These are phyloP conservation scores for Vigna hirtella DNA, from an alignment of 306 rosid species.

Conservation along the genomic window DNA sequence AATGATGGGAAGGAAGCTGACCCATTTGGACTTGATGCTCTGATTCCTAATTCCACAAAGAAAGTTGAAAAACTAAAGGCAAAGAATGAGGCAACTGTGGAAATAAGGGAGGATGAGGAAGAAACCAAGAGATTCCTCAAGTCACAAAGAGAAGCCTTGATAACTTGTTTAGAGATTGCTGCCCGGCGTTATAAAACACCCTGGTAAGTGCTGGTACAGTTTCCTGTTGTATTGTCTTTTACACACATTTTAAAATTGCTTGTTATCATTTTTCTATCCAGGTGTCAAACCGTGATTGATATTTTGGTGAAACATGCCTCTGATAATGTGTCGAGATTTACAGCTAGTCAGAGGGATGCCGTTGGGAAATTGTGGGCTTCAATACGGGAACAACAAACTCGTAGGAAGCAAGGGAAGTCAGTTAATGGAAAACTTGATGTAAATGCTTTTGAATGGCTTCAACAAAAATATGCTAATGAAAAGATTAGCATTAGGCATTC, in stretches of 20 bases:
- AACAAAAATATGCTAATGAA: constrained; percentile 79
- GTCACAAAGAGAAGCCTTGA: constrained; percentile 81
- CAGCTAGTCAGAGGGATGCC: constrained; percentile 81
- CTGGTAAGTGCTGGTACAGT: constrained; percentile 57
- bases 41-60: constrained; percentile 65
- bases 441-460: constrained; percentile 90
- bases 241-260: constrained; percentile 8
- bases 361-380: constrained; percentile 87
- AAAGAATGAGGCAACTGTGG: constrained; percentile 60
- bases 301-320: constrained; percentile 87
- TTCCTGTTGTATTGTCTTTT: background rate
- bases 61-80: constrained; percentile 65
- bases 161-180: constrained; percentile 85
- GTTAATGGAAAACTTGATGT: constrained; percentile 91
- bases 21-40: constrained; percentile 92
- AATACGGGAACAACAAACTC: constrained; percentile 76
- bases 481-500: constrained; percentile 93
- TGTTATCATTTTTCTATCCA: constrained; percentile 40
- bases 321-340: constrained; percentile 81
- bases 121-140: constrained; percentile 75
- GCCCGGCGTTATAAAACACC: constrained; percentile 83
- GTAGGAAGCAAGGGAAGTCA: constrained; percentile 87
- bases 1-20: constrained; percentile 61
- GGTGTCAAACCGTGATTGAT: constrained; percentile 98
- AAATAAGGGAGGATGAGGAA: constrained; percentile 60